Percentiles rank a stretch among this genome's conserved stretches.
Evolutionary conservation across 257 asterid species (phyloP).

Genomic region (Capsicum chinense): DNA sequence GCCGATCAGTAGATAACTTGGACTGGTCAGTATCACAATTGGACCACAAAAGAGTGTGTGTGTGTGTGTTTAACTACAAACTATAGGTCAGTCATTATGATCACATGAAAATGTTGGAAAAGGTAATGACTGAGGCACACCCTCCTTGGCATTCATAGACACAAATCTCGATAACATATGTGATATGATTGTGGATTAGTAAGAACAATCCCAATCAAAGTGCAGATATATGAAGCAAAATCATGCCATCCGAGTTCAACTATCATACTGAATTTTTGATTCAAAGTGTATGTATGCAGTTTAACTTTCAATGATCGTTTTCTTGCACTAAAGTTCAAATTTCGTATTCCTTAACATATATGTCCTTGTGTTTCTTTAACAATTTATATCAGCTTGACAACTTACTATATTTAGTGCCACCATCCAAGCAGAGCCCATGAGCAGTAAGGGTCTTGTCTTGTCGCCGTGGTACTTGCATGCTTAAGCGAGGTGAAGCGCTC

Average conservation of each 20-base stretch:
- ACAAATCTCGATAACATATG: no score
- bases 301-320: background rate
- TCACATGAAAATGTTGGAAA: no score
- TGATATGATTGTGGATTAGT: no score
- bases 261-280: background rate
- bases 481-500: background rate
- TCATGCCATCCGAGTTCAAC: constrained; percentile 16
- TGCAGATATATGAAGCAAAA: background rate
- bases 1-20: no score
- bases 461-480: background rate
- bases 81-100: no score
- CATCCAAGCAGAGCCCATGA: background rate
- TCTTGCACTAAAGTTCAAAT: background rate
- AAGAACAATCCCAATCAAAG: no score
- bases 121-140: no score
- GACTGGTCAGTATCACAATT: no score
- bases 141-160: no score
- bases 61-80: no score
- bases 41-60: no score
- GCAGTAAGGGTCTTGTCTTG: background rate
- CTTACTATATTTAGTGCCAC: background rate
- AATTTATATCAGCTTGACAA: background rate
- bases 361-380: background rate
- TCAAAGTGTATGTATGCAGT: background rate
- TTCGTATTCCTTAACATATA: background rate